Base-by-base conservation (phyloP, 805 yeast genomes). In the Candida xiaguanensis region DNA sequence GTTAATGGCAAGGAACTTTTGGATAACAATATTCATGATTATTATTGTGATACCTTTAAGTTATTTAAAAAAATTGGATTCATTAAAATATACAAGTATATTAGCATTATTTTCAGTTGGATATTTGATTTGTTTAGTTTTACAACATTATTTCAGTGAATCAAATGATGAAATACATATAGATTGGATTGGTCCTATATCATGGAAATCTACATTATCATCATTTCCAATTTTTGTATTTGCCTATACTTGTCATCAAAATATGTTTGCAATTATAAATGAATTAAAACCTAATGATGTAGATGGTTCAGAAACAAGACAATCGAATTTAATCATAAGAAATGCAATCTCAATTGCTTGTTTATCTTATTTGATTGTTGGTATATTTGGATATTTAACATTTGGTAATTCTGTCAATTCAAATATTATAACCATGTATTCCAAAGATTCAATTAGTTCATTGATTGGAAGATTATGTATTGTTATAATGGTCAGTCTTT, bases 241-340 rank as follows among this genome's bases (percentile, higher is more conserved):
- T 59, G 93, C 95, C 1, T 85, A 75, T 58, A 84, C 91, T 1
- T 88, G 93, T 36, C 84, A 84, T 43, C 91, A 85, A 63, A 85
- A 84, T 59, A 77, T 85, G 70, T 83, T 81, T 55, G 80, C 88
- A 8, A 82, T 85, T 38, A 75, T 82, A 51, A 80, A 82, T 52
- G 95, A 85, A 58, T 64, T 84, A 46, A 49, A 57, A 39, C 61
- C 65, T n/a, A 50, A 50, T 49, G 70, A 59, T 7, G 45, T 25
- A 2, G 58, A 49, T 25, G 72, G 71, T 19, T 58, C 66, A 29
- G 66, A 59, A 47, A 67, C 74, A 1, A 55, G 74, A 40, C 74
- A 68, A 48, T 61, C 74, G 29, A 72, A 77, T 46, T 74, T 77
- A 34, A 61, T 75, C 3, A 61, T 80, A 43, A 52, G 69, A 17